phyloP scores from a whole-genome alignment of 495 filamentous ascomycete species.

The Xylaria telfairii region DNA sequence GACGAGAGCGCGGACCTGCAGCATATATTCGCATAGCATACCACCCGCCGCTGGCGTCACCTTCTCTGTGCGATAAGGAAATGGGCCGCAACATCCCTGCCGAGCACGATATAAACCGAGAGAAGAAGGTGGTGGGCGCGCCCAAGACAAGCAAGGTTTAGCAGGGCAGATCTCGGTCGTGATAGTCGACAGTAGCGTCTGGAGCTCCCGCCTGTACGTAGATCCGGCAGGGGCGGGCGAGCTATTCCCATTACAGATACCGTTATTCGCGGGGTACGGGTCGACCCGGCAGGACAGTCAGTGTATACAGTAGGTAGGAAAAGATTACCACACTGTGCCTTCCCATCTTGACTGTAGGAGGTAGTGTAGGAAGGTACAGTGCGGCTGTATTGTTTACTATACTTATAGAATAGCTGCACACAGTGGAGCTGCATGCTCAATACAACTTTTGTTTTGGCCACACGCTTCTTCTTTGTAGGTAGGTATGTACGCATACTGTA shows the following conservation, averaged over 20 bases:
- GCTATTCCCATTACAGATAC: not conserved
- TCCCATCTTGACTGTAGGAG: too few relatives aligned
- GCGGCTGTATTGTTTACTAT: too few relatives aligned
- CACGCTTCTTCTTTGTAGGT: too few relatives aligned
- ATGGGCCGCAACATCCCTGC: not conserved
- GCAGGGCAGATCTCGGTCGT: not conserved
- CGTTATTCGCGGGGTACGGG: not conserved
- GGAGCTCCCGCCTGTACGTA: not conserved
- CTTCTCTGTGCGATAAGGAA: not conserved
- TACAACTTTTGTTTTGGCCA: too few relatives aligned
- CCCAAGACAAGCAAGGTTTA: not conserved
- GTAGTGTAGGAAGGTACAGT: too few relatives aligned
- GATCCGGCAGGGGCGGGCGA: not conserved
- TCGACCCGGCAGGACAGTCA: not conserved
- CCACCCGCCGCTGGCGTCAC: not conserved
- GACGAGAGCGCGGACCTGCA: not conserved
- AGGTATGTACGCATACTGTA: too few relatives aligned
- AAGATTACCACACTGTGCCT: too few relatives aligned
- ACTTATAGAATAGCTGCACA: too few relatives aligned
- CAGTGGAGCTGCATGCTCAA: too few relatives aligned
- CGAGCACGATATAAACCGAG: not conserved
- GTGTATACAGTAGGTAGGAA: too few relatives aligned
- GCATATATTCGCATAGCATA: not conserved
- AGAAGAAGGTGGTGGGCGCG: conserved; percentile 1
- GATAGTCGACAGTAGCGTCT: not conserved